These are phyloP conservation scores for Centella asiatica DNA, from an alignment of 129 eudicot species.

Conservation along the genomic window DNA sequence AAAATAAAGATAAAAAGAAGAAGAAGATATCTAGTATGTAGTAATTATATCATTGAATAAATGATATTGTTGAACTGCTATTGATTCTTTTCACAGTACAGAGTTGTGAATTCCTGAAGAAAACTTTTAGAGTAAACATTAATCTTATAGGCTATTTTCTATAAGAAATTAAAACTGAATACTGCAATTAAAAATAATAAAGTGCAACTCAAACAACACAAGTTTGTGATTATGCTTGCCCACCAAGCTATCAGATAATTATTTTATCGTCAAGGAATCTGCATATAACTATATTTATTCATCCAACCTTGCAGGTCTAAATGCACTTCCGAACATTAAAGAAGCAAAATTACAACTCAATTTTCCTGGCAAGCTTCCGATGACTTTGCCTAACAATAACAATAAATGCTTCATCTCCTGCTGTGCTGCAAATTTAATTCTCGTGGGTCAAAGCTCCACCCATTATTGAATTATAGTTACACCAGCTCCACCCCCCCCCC, in stretches of 20 bases:
- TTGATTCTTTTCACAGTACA: no score
- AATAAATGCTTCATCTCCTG: slow-evolving; percentile 3
- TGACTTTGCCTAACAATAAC: slow-evolving; percentile 11
- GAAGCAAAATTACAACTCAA: slow-evolving; percentile 22
- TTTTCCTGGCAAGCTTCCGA: slow-evolving; percentile 15
- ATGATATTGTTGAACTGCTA: no score
- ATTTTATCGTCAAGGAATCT: not conserved
- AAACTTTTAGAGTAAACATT: no score
- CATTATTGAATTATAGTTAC: not conserved
- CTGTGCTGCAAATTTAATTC: slow-evolving; percentile 2
- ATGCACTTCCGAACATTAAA: slow-evolving; percentile 6
- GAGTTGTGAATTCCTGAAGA: no score
- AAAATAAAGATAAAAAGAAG: no score
- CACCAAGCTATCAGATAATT: slow-evolving; percentile 8
- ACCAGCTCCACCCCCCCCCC: no score
- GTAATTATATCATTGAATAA: no score
- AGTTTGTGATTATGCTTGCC: slow-evolving; percentile 13
- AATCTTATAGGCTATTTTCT: not conserved
- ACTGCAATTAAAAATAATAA: not conserved
- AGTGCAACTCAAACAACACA: not conserved
- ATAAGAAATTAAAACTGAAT: not conserved
- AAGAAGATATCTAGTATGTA: no score
- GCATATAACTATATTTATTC: not conserved
- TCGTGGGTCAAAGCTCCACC: not conserved
- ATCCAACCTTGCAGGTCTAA: slow-evolving; percentile 14